Base-by-base conservation (phyloP, 768 basidiomycete genomes). In the Phanerochaete carnosa region DNA sequence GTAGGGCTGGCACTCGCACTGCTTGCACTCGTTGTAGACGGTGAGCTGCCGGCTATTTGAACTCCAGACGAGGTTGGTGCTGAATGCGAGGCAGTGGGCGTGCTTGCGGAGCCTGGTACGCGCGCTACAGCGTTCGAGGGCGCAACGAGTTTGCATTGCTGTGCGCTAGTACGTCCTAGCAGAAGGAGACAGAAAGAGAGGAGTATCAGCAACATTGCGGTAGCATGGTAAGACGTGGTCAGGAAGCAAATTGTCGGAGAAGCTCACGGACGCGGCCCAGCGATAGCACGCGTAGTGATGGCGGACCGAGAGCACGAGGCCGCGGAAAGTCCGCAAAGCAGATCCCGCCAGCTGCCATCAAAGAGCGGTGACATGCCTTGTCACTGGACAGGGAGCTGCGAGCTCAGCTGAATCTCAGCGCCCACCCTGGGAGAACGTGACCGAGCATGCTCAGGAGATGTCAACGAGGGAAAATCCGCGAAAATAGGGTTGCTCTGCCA, bases 81-180 rank as follows among this genome's bases (percentile, higher is more conserved):
- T 12, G 63, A 43, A 57, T 37, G 54, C 5, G 39, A 43, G 39
- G 8, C 19, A 12, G 64, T 37, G 15, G 64, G 50, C 33, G 62
- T 51, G 15, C 59, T 37, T 19, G 61, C 43, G 8, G 51, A 12
- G n/a, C 26, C 25, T 33, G n/a, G n/a, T n/a, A 51, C 35, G 62
- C 37, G 19, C 54, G 33, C 22, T 50, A 55, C 16, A 9, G 51
- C 35, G 25, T 59, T 60, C 2, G 45, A 23, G 6, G 59, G 57
- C 13, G 29, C 28, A 32, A 61, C 57, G 25, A 72, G 67, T 39
- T 60, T 63, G 60, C 70, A 72, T 53, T 72, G 70, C 45, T 69
- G 68, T 29, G 68, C 67, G 30, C 39, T 9, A 13, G 37, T 11
- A 22, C 35, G 29, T 22, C 46, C 51, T 43, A 59, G 45, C 22